These are phyloP conservation scores for Nicotiana knightiana DNA, from an alignment of 257 asterid genomes.

Conservation along the genomic window DNA sequence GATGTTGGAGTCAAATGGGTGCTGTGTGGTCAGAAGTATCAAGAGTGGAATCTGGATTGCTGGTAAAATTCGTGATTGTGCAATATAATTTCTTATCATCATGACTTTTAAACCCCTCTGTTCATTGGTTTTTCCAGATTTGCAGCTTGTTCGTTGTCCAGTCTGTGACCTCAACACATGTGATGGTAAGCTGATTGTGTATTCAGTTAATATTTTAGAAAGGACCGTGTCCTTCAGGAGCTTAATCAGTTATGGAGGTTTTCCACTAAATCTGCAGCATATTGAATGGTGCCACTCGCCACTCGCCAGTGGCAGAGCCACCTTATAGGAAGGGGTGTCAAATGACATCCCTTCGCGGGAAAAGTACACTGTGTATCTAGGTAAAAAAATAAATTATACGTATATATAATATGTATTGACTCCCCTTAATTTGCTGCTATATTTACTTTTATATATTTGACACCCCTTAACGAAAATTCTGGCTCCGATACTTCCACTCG, in stretches of 20 bases:
- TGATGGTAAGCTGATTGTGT: slow-evolving; percentile 57
- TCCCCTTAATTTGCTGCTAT: too few species aligned
- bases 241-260: neutral
- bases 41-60: slow-evolving; percentile 96
- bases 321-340: too few species aligned
- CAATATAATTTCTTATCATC: neutral
- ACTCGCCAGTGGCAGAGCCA: too few species aligned
- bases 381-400: too few species aligned
- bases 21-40: slow-evolving; percentile 51
- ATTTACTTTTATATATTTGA: too few species aligned
- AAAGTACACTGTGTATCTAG: too few species aligned
- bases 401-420: too few species aligned
- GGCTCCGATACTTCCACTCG: neutral
- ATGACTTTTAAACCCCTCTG: neutral
- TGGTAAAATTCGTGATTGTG: slow-evolving; percentile 38
- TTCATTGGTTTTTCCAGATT: slow-evolving; percentile 43
- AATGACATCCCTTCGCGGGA: too few species aligned
- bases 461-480: too few species aligned
- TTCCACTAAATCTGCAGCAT: neutral
- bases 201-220: neutral
- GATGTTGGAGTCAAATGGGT: slow-evolving; percentile 40
- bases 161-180: slow-evolving; percentile 88
- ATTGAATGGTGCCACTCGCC: neutral
- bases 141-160: slow-evolving; percentile 97
- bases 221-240: neutral